Percentiles rank a stretch among this genome's conserved stretches.
phyloP scores from a whole-genome alignment of 768 basidiomycete genomes.

The Daedalea quercina region DNA sequence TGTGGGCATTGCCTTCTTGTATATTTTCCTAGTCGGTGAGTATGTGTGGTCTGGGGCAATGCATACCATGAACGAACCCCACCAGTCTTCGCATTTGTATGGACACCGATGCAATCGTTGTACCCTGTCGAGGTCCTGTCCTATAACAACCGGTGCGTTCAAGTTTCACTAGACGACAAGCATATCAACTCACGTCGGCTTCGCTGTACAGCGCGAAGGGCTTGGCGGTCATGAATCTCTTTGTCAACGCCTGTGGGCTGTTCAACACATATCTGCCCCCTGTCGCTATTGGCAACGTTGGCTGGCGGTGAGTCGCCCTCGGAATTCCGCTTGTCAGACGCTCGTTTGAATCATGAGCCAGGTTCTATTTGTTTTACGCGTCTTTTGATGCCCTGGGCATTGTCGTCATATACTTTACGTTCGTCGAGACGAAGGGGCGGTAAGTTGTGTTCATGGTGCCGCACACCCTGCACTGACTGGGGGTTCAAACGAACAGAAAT shows the following conservation, averaged over 20 bases:
- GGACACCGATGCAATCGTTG: constrained; percentile 56
- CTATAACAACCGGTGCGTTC: constrained; percentile 48
- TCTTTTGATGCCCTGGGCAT: constrained; percentile 59
- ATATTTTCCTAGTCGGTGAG: constrained; percentile 15
- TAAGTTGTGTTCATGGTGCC: constrained; percentile 15
- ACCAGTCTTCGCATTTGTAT: constrained; percentile 6
- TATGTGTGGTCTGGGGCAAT: background rate
- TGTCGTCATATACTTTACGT: constrained; percentile 44
- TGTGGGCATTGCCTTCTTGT: constrained; percentile 23
- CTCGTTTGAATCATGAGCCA: background rate
- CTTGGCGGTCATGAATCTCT: constrained; percentile 68
- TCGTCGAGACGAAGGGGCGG: constrained; percentile 65
- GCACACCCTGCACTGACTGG: background rate
- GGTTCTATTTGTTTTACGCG: constrained; percentile 43
- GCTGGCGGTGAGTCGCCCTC: constrained; percentile 32
- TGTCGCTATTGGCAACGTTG: constrained; percentile 49
- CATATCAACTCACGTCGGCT: background rate
- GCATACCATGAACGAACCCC: background rate
- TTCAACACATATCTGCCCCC: constrained; percentile 82
- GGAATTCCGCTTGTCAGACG: background rate
- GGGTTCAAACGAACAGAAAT: background rate
- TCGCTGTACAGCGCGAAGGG: constrained; percentile 48
- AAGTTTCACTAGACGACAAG: background rate
- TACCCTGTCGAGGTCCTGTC: constrained; percentile 77
- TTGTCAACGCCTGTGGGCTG: constrained; percentile 56